These are phyloP conservation scores for Aaosphaeria pasadenensis DNA, from an alignment of 2,329 filamentous ascomycete species.

Conservation along the genomic window DNA sequence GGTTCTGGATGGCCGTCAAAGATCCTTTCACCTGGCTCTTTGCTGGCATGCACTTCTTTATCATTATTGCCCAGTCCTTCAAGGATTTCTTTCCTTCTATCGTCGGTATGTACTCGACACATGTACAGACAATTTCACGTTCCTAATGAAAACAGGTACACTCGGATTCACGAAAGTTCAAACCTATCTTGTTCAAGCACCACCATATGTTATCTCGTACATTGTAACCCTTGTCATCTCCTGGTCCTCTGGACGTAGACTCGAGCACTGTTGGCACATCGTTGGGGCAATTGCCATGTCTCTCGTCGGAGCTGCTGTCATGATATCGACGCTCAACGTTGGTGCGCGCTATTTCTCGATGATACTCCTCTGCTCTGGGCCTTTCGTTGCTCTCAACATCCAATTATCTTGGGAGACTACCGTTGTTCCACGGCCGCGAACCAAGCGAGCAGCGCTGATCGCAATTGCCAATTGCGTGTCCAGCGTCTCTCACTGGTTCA, in stretches of 20 bases:
- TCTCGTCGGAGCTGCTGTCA: conserved; percentile 8
- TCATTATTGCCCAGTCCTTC: conserved; percentile 20
- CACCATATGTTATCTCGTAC: conserved; percentile 28
- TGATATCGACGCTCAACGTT: conserved; percentile 17
- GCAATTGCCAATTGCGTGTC: conserved; percentile 38
- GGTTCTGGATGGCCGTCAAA: conserved; percentile 28
- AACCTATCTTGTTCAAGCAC: conserved; percentile 40
- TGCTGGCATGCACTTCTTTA: conserved; percentile 33
- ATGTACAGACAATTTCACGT: background rate
- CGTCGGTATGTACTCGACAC: background rate
- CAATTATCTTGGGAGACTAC: conserved; percentile 42
- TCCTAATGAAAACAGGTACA: background rate
- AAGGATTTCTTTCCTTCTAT: conserved; percentile 24
- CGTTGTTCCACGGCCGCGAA: conserved; percentile 35
- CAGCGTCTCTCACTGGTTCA: background rate
- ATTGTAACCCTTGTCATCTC: conserved; percentile 10
- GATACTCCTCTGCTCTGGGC: conserved; percentile 19
- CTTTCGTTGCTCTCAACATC: conserved; percentile 36
- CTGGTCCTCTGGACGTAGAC: conserved; percentile 13
- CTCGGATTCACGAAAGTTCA: conserved; percentile 1
- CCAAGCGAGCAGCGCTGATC: conserved; percentile 38
- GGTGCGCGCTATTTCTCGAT: conserved; percentile 18
- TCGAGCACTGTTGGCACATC: conserved; percentile 17
- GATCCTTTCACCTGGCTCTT: conserved; percentile 39
- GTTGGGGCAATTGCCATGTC: conserved; percentile 7